Evolutionary conservation across 2,329 filamentous ascomycete genomes (phyloP), one percentile per base, ranked within the genome.

Genomic region (Teratosphaeria nubilosa): DNA sequence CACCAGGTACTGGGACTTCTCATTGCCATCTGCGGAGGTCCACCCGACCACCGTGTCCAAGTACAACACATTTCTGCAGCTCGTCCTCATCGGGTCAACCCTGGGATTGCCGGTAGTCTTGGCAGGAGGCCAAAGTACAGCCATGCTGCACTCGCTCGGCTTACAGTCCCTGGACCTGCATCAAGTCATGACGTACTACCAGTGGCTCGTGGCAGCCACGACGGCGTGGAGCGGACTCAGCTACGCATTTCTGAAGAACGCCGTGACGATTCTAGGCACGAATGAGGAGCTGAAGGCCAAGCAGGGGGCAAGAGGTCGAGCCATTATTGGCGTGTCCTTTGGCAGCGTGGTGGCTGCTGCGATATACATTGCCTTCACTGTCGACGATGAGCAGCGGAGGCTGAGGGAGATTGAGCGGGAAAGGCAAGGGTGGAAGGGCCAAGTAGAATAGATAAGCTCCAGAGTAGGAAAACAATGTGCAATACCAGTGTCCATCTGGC

Each of bases 1-100:
- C 74, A 76, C 82, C 20, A 80, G 94, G 20, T 99, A 97, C 75
- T 99, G 94, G 94, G 94, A 99, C 74, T 97, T 99, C 70, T 92
- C 88, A 2, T 81, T 99, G 14, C 94, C 90, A 1, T 89, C 86
- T 45, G 90, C 90, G 2, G 89, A 94, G 74, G 90, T 95, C 5
- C 86, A 84, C 60, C 90, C 90, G 0, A 94, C 90, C 0, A 86
- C 82, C 1, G 89, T 95, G 61, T 91, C 87, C 74, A 95, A 95
- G 67, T 74, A 91, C 74, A 99, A 99, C 74, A 99, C 94, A 0
- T 91, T 95, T 51, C 76, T 97, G 65, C 94, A 99, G 72, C 78
- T 99, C 22, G 84, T 86, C 4, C 81, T 99, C 13, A 88, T 99
- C 67, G 92, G 91, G 20, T 82, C 86, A 11, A 91, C 91, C 1